Conservation (phyloP, 148 eudicot species). For the Rhododendron molle region DNA sequence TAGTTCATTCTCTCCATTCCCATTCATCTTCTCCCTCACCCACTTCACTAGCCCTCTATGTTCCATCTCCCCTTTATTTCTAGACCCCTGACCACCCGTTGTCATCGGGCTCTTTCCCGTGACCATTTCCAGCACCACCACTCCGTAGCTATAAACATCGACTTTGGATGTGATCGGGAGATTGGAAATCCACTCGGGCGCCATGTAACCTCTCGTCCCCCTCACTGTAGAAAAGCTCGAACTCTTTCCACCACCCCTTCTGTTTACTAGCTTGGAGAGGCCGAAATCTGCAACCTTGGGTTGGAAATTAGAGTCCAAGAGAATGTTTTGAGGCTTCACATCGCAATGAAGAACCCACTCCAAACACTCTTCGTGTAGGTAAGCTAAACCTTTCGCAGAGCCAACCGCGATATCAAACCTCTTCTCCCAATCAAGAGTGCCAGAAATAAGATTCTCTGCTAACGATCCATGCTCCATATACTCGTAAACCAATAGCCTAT, state of each 20-base stretch:
- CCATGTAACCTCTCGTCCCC: slow-evolving; percentile 7
- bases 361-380: slow-evolving; percentile 21
- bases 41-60: slow-evolving; percentile 10
- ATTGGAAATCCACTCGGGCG: slow-evolving; percentile 8
- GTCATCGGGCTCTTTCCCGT: slow-evolving; percentile 3
- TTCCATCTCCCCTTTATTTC: too few species aligned
- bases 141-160: slow-evolving; percentile 10
- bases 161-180: slow-evolving; percentile 8
- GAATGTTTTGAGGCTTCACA: slow-evolving; percentile 19
- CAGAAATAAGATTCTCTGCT: slow-evolving; percentile 5
- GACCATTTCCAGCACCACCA: slow-evolving; percentile 4
- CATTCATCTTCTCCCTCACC: slow-evolving; percentile 23
- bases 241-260: neutral
- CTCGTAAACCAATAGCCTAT: slow-evolving; percentile 14
- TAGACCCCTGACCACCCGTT: neutral
- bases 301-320: slow-evolving; percentile 12
- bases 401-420: slow-evolving; percentile 17
- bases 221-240: slow-evolving; percentile 5
- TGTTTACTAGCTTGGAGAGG: slow-evolving; percentile 10
- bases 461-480: slow-evolving; percentile 14
- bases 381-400: slow-evolving; percentile 14
- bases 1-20: neutral
- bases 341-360: slow-evolving; percentile 25
- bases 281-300: slow-evolving; percentile 23
- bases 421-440: neutral